Evolutionary conservation across 1,284 basidiomycete genomes (phyloP), one percentile per base, ranked within the genome.

Genomic region (Clitocybe nebularis): DNA sequence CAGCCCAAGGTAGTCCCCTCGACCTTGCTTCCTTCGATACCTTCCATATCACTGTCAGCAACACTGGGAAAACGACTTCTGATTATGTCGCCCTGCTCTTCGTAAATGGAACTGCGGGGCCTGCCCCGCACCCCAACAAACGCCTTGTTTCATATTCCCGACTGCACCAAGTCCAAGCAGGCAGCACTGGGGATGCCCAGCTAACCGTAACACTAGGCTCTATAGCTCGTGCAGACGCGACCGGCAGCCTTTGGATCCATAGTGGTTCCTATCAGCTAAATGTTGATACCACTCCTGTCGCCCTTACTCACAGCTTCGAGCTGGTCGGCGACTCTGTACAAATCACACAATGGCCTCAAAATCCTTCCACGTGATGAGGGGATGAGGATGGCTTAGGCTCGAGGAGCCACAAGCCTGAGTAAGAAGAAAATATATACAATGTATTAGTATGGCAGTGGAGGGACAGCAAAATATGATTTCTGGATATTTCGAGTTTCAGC

Each of bases 71-170:
- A 29, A 57, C 63, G n/a, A 56, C 67, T 1, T 79, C 75, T 3
- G 77, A 80, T 58, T 79, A 75, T 49, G 74, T 75, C 25, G 68
- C 72, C n/a, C 64, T 79, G 34, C 59, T 78, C 6, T 79, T 79
- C 57, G 56, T 71, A 44, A 71, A 64, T 42, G 68, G 71, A 21
- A 63, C 62, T 19, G 69, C 64, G 19, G 77, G 76, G 2, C 74
- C 75, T 2, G 55, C 67, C 14, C 77, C 77, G 3, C 66, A 65
- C 36, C 75, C 75, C 17, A 72, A 72, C 44, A 77, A 79, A 57
- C 58, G 68, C 48, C 71, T 79, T 33, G 63, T 76, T 5, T 61
- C 69, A 3, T 80, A 77, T 55, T 62, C 66, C 13, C 71, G 75
- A 33, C 54, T 72, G n/a, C 68, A 72, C 43, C 49, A 53, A 11